phyloP scores from a whole-genome alignment of 23 red algal genomes.

The Gracilaria gracilis region DNA sequence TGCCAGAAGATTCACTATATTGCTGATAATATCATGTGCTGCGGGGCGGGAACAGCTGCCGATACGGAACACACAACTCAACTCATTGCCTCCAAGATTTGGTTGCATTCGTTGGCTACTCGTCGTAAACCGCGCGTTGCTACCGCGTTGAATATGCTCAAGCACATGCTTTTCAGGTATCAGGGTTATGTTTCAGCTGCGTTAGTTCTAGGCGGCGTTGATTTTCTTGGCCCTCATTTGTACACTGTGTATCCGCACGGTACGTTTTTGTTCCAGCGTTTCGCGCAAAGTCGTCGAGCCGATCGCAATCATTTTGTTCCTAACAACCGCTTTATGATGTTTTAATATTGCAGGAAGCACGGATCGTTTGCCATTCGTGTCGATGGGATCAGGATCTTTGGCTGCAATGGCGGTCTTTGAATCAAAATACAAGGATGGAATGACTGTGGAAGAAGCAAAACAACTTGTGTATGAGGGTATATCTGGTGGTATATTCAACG shows the following conservation, averaged over 20 bases:
- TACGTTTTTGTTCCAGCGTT: not conserved
- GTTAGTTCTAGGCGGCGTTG: conserved; percentile 96
- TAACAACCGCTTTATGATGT: not conserved
- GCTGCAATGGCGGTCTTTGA: conserved; percentile 99
- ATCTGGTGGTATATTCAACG: conserved; percentile 95
- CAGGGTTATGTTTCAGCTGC: conserved; percentile 97
- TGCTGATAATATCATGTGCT: conserved; percentile 98
- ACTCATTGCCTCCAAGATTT: conserved; percentile 88
- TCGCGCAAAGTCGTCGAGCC: not conserved
- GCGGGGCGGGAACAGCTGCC: conserved; percentile 96
- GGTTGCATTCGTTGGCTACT: conserved; percentile 87
- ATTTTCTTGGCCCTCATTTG: conserved; percentile 92
- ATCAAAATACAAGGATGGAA: conserved; percentile 83
- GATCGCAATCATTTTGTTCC: not conserved
- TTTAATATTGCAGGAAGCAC: conserved; percentile 53
- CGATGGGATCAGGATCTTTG: conserved; percentile 95
- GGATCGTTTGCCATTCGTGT: conserved; percentile 96
- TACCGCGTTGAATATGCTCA: conserved; percentile 91
- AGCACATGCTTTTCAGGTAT: conserved; percentile 95
- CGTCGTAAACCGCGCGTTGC: conserved; percentile 83
- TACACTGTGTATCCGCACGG: conserved; percentile 99
- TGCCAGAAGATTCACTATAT: conserved; percentile 99
- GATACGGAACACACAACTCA: conserved; percentile 96
- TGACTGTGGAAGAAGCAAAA: conserved; percentile 90
- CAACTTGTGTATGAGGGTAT: conserved; percentile 95